These are phyloP conservation scores for Arthromyces matolae DNA, from an alignment of 768 basidiomycete genomes.

Conservation along the genomic window DNA sequence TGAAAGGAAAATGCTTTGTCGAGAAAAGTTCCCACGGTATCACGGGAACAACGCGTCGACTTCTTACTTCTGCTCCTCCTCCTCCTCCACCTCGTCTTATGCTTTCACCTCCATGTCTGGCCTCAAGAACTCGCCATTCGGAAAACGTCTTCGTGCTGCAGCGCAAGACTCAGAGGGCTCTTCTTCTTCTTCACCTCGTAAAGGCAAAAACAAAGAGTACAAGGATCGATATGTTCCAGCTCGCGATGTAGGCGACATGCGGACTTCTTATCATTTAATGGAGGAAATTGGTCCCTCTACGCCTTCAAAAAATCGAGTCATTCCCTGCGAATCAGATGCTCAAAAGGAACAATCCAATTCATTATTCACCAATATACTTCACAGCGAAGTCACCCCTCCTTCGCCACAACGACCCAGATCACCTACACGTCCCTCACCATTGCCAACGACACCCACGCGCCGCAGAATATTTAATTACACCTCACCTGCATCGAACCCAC, in stretches of 20 bases:
- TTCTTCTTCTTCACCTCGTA: too few species aligned
- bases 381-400: slow-evolving; percentile 74
- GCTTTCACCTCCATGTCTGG: slow-evolving; percentile 70
- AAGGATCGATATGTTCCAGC: slow-evolving; percentile 70
- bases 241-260: slow-evolving; percentile 58
- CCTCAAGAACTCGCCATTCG: slow-evolving; percentile 82
- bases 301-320: slow-evolving; percentile 58
- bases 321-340: slow-evolving; percentile 71
- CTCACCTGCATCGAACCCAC: slow-evolving; percentile 55
- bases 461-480: slow-evolving; percentile 68
- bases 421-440: slow-evolving; percentile 47
- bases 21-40: not conserved
- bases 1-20: not conserved
- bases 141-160: slow-evolving; percentile 74
- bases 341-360: slow-evolving; percentile 85
- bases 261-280: slow-evolving; percentile 65
- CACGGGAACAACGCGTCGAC: too few species aligned
- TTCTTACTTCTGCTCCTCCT: too few species aligned
- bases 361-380: slow-evolving; percentile 72
- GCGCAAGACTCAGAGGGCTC: too few species aligned
- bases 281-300: slow-evolving; percentile 56
- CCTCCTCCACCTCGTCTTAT: too few species aligned
- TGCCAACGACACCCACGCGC: slow-evolving; percentile 49
- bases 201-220: too few species aligned
- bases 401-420: slow-evolving; percentile 62